Conservation (phyloP, 139 green algal species). For the Chlorella sorokiniana region DNA sequence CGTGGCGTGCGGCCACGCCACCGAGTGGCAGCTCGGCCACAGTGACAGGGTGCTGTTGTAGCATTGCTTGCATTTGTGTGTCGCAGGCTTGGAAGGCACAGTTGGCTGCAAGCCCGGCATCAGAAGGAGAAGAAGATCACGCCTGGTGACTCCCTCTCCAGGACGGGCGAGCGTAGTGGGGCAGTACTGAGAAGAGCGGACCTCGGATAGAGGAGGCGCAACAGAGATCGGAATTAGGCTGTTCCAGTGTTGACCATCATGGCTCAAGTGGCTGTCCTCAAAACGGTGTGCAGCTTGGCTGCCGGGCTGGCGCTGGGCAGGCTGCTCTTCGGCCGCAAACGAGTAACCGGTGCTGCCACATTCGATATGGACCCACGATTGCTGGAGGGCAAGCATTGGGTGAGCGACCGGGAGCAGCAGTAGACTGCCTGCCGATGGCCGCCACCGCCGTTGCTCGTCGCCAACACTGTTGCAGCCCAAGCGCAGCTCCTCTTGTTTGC, state of each 20-base stretch:
- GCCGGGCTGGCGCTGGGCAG: constrained; percentile 6
- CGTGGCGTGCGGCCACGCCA: background rate
- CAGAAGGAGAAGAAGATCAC: too few species aligned
- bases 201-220: too few species aligned
- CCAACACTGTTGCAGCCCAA: background rate
- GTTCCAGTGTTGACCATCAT: background rate
- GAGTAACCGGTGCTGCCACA: background rate
- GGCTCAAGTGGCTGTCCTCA: background rate
- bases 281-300: background rate
- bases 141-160: too few species aligned
- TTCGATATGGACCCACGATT: constrained; percentile 17
- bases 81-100: too few species aligned
- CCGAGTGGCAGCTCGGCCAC: too few species aligned
- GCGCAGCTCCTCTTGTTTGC: background rate
- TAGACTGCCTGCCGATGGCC: background rate
- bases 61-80: too few species aligned
- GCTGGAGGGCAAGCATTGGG: constrained; percentile 10
- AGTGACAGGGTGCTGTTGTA: too few species aligned
- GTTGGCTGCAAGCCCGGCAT: too few species aligned
- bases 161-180: too few species aligned
- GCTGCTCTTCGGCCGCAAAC: background rate
- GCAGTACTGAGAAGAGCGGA: too few species aligned
- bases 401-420: background rate
- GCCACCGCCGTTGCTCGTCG: background rate
- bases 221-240: too few species aligned